phyloP scores from a whole-genome alignment of 1,284 basidiomycete species.

The Coniophora puteana region DNA sequence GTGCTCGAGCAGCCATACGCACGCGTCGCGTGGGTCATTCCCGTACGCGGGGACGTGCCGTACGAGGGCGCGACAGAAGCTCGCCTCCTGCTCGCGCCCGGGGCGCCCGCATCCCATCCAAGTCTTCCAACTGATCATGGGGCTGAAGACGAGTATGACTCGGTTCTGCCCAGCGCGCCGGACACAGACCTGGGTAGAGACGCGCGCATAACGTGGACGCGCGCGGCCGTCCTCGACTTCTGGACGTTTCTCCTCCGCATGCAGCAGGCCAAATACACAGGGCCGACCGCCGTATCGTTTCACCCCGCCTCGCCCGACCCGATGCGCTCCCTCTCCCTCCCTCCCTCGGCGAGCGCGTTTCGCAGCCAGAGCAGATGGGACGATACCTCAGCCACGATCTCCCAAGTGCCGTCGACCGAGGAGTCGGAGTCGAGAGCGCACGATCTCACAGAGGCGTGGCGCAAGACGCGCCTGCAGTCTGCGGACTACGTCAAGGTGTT shows the following conservation, averaged over 20 bases:
- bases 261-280: slow-evolving; percentile 35
- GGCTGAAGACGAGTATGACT: no score
- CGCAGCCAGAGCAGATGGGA: slow-evolving; percentile 2
- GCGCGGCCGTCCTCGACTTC: slow-evolving; percentile 37
- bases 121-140: no score
- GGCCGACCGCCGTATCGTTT: slow-evolving; percentile 52
- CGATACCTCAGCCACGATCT: slow-evolving; percentile 9
- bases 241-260: slow-evolving; percentile 51
- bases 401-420: slow-evolving; percentile 13
- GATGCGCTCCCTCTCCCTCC: slow-evolving; percentile 8
- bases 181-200: slow-evolving; percentile 8
- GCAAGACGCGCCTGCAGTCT: slow-evolving; percentile 26
- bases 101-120: slow-evolving; percentile 9
- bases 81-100: slow-evolving; percentile 29
- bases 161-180: slow-evolving; percentile 15
- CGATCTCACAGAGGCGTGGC: no score
- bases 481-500: slow-evolving; percentile 61
- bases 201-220: slow-evolving; percentile 47
- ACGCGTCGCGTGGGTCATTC: slow-evolving; percentile 60
- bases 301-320: slow-evolving; percentile 29
- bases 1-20: slow-evolving; percentile 29
- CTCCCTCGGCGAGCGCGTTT: slow-evolving; percentile 7
- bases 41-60: slow-evolving; percentile 51
- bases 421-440: no score
- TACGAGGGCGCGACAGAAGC: slow-evolving; percentile 48